Evolutionary conservation across 1,284 basidiomycete species (phyloP), one percentile per base, ranked within the genome.

Genomic region (Mycena citricolor): DNA sequence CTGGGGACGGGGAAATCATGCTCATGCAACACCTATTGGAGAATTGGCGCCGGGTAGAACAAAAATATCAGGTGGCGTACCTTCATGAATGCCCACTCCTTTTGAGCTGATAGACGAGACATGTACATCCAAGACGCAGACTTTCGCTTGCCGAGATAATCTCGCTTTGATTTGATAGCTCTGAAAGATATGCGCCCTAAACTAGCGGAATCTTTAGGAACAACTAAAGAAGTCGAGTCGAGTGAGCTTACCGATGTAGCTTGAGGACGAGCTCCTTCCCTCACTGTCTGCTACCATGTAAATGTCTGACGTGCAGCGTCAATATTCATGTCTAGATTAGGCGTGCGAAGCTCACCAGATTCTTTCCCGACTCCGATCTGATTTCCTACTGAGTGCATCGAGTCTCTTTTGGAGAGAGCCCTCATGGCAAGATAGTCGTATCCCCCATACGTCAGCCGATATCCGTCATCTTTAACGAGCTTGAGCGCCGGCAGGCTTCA

Each of bases 81-180:
- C 77, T 97, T 97, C 93, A 99, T 97, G 64, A 98, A 99, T 0
- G 92, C 91, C 76, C 86, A 99, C 64, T 99, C 95, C 64, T 98
- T 98, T 68, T 95, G 86, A 5, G 95, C 95, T 8, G 94, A 88
- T 34, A 99, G 69, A 21, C 95, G 81, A 41, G 92, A 95, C 91
- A 99, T 94, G 69, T 97, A 99, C 94, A 99, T 97, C 95, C 95
- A 99, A 22, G 91, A 95, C 0, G 94, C 94, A 25, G 88, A 92
- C 67, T 93, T 93, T 28, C 95, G 80, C 65, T 95, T 97, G 22
- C 94, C 92, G 55, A 99, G 74, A 65, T 99, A 99, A 64, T 99
- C 97, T 53, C 95, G 78, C 65, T 99, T 99, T 57, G 87, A 81
- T 68, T 99, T 99, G 70, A 99, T 94, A 0, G 92, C 85, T 39